phyloP scores from a whole-genome alignment of 2,329 filamentous ascomycete genomes.

The Beauveria sp. region DNA sequence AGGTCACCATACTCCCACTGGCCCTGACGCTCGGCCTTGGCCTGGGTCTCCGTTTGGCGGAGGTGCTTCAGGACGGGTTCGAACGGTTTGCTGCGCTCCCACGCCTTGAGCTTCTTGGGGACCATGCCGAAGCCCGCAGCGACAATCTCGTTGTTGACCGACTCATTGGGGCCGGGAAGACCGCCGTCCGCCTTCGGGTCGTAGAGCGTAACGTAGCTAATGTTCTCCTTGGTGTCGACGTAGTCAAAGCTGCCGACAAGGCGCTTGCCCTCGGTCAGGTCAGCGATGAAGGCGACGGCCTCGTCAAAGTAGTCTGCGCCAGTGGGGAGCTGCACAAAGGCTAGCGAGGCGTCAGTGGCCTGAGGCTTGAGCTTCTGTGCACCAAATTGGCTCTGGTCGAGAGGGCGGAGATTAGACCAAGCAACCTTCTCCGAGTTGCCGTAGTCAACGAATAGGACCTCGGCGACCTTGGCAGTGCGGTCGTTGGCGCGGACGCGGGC shows the following conservation, averaged over 20 bases:
- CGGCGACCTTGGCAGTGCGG: slow-evolving; percentile 77
- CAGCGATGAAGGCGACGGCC: slow-evolving; percentile 65
- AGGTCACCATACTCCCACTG: slow-evolving; percentile 99
- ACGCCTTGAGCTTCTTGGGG: slow-evolving; percentile 80
- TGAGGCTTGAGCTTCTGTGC: slow-evolving; percentile 77
- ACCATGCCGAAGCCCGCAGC: slow-evolving; percentile 83
- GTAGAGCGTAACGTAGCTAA: slow-evolving; percentile 80
- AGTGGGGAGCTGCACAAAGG: slow-evolving; percentile 81
- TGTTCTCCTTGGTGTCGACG: slow-evolving; percentile 68
- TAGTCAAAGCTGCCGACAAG: slow-evolving; percentile 90
- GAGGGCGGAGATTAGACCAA: slow-evolving; percentile 76
- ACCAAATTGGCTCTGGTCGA: slow-evolving; percentile 72
- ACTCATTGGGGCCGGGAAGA: slow-evolving; percentile 57
- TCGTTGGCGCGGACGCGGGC: slow-evolving; percentile 88
- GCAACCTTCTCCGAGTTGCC: slow-evolving; percentile 87
- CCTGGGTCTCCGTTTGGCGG: slow-evolving; percentile 65
- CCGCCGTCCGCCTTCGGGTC: slow-evolving; percentile 59
- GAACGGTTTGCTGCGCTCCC: slow-evolving; percentile 69
- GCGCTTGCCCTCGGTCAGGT: slow-evolving; percentile 65
- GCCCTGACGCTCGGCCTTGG: slow-evolving; percentile 71
- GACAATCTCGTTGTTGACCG: slow-evolving; percentile 83
- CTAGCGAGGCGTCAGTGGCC: slow-evolving; percentile 78
- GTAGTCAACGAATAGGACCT: slow-evolving; percentile 93
- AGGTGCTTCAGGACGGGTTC: slow-evolving; percentile 64
- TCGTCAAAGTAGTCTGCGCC: slow-evolving; percentile 78